Evolutionary conservation across 139 green algal genomes (phyloP).

Genomic region (Picochlorum sp.): DNA sequence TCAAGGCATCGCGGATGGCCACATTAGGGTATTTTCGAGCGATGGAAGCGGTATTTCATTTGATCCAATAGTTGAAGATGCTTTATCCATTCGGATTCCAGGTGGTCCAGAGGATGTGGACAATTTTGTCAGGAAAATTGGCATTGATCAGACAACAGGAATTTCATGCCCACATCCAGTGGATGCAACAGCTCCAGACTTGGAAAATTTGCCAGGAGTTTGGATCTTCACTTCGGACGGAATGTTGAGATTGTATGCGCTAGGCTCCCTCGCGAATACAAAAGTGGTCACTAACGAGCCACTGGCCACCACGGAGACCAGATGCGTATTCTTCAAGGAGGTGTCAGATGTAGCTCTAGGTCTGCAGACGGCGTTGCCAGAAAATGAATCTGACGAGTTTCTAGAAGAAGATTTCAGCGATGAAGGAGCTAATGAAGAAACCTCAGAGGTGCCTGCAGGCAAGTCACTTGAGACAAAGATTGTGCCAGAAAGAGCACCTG

Average conservation of each 20-base stretch:
- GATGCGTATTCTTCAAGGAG: not conserved
- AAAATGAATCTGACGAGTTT: not conserved
- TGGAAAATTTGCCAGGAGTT: constrained; percentile 35
- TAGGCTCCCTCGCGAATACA: constrained; percentile 9
- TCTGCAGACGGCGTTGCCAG: not conserved
- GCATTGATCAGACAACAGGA: constrained; percentile 24
- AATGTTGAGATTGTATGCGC: constrained; percentile 41
- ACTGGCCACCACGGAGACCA: not conserved
- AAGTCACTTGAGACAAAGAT: not conserved
- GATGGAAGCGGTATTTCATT: not conserved
- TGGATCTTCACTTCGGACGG: constrained; percentile 46
- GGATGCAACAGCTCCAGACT: constrained; percentile 23
- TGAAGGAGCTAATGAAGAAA: constrained; percentile 1
- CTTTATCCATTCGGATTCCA: constrained; percentile 42
- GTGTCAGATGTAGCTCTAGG: not conserved
- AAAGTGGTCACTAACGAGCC: not conserved
- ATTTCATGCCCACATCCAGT: constrained; percentile 27
- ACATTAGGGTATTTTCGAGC: constrained; percentile 34
- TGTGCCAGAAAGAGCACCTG: no score
- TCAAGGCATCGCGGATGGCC: constrained; percentile 44
- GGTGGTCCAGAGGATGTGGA: constrained; percentile 30
- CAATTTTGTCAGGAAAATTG: constrained; percentile 53
- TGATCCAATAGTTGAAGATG: constrained; percentile 38
- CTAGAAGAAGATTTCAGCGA: constrained; percentile 5
- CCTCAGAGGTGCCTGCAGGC: not conserved